Evolutionary conservation across 495 filamentous ascomycete genomes (phyloP).

Genomic region (Aspergillus biplanus): DNA sequence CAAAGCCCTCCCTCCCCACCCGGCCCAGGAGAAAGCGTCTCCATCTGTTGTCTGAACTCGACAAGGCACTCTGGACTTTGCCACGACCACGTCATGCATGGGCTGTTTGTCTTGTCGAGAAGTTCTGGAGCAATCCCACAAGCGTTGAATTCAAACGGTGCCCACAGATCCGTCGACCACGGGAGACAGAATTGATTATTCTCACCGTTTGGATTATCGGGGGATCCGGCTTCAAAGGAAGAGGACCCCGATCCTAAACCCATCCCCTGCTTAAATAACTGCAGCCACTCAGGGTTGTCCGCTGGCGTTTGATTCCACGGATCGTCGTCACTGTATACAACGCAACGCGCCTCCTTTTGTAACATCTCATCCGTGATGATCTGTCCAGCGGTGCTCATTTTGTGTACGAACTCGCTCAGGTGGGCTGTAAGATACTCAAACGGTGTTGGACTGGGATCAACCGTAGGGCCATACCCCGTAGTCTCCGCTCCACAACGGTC

Average conservation of each 20-base stretch:
- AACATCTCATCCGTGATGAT: slow-evolving; percentile 56
- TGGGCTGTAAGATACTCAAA: slow-evolving; percentile 17
- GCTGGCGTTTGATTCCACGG: slow-evolving; percentile 66
- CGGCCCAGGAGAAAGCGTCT: too few species aligned
- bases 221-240: neutral
- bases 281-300: slow-evolving; percentile 60
- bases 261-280: slow-evolving; percentile 54
- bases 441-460: neutral
- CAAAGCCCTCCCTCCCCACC: too few species aligned
- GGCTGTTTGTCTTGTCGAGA: neutral
- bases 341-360: slow-evolving; percentile 56
- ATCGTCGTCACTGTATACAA: slow-evolving; percentile 64
- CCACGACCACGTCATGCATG: slow-evolving; percentile 23
- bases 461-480: neutral
- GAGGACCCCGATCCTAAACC: slow-evolving; percentile 9
- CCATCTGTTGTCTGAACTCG: slow-evolving; percentile 7
- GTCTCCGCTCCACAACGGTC: neutral
- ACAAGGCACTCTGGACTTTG: slow-evolving; percentile 27
- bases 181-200: neutral
- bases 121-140: neutral
- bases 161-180: neutral
- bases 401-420: slow-evolving; percentile 49
- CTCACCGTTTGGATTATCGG: neutral
- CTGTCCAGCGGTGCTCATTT: slow-evolving; percentile 38
- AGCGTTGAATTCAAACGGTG: neutral